Percentiles rank a stretch among this genome's conserved stretches.
phyloP scores from a whole-genome alignment of 257 asterid species.

The Solanum appendiculatum region DNA sequence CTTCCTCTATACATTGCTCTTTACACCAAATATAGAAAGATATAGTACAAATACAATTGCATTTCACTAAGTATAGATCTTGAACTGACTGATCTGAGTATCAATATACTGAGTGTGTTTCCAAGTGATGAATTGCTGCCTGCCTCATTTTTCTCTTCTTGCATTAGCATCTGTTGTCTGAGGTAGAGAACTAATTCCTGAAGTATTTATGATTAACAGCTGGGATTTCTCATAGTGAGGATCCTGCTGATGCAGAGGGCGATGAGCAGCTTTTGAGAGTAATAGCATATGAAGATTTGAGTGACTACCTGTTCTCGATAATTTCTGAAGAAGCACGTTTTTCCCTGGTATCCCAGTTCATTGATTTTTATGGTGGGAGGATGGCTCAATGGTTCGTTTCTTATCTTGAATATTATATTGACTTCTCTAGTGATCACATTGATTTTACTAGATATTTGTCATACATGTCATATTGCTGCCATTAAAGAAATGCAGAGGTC shows the following conservation, averaged over 20 bases:
- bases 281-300: conserved; percentile 74
- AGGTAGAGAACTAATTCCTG: background rate
- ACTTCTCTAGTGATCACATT: background rate
- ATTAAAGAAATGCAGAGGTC: background rate
- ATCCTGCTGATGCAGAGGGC: conserved; percentile 40
- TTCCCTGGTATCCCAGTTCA: conserved; percentile 69
- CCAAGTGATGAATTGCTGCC: background rate
- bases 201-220: conserved; percentile 19
- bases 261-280: conserved; percentile 77
- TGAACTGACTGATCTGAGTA: background rate
- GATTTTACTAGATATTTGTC: background rate
- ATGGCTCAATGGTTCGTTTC: conserved; percentile 77
- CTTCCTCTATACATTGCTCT: background rate
- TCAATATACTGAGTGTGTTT: background rate
- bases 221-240: conserved; percentile 20
- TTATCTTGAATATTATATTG: background rate
- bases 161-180: conserved; percentile 9
- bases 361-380: conserved; percentile 88
- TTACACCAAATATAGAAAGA: background rate
- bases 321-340: conserved; percentile 66
- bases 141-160: background rate
- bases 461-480: background rate
- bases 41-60: background rate
- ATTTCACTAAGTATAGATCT: background rate
- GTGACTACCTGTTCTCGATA: conserved; percentile 77